Evolutionary conservation across 2,329 filamentous ascomycete species (phyloP).

Genomic region (Fusarium longipes): DNA sequence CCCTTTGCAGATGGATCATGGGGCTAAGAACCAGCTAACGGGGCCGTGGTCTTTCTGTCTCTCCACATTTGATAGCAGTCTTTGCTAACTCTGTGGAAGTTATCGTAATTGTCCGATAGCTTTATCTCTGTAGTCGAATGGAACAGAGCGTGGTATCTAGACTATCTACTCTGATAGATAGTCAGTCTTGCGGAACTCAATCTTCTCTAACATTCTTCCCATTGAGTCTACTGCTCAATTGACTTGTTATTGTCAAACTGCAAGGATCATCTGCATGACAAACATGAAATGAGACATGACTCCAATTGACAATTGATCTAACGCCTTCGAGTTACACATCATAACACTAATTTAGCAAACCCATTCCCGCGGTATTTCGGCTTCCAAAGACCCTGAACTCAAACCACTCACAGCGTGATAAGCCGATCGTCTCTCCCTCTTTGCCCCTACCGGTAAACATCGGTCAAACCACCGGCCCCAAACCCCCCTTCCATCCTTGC

Average conservation of each 20-base stretch:
- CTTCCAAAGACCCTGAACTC: conserved; percentile 1
- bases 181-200: too few relatives aligned
- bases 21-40: conserved; percentile 5
- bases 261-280: not conserved
- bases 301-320: not conserved
- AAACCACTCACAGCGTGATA: not conserved
- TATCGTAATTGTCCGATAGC: not conserved
- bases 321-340: not conserved
- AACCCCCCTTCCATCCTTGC: conserved; percentile 6
- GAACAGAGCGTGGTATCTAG: too few relatives aligned
- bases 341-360: not conserved
- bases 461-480: conserved; percentile 49
- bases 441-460: conserved; percentile 7
- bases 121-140: too few relatives aligned
- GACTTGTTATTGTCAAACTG: too few relatives aligned
- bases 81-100: not conserved
- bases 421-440: not conserved
- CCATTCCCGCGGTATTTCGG: conserved; percentile 2
- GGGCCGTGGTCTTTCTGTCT: not conserved
- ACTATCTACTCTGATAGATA: too few relatives aligned
- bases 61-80: conserved; percentile 14
- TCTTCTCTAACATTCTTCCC: not conserved
- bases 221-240: not conserved
- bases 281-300: not conserved
- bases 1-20: not conserved